Evolutionary conservation across 371 early-diverging fungal genomes (phyloP), one percentile per base, ranked within the genome.

Genomic region (Mortierella sp.): DNA sequence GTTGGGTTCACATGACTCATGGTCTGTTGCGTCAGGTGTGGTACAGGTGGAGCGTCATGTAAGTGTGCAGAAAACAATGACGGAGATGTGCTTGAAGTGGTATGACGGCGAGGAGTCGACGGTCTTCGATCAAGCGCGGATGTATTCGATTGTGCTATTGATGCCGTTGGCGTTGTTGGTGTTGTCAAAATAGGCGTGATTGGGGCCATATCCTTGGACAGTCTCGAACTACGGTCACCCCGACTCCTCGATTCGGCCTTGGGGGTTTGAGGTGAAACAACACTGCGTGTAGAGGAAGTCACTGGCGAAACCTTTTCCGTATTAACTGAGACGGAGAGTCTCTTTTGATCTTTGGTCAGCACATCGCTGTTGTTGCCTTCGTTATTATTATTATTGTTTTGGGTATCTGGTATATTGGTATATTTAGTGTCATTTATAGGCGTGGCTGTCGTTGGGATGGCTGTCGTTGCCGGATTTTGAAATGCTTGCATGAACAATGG

Each of bases 1-100:
- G 82, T 67, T 16, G 82, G 76, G 52, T 76, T 81, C 33, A 67
- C 63, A 13, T 59, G 45, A 50, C 75, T 71, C 75, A 50, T 75
- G 15, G 67, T 45, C 24, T 58, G 68, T n/a, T 40, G 69, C 13
- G 64, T 40, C 33, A 61, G 22, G 21, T 21, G 63, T 38, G 73
- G 66, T 13, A 69, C 55, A 57, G 71, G 60, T 7, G 67, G 67
- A 11, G 69, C 38, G 10, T 21, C 33, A 10, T 59, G 36, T 41
- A 38, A 24, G 38, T 52, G 65, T 11, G 58, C 1, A 24, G 58
- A 36, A 43, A 67, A 43, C 53, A 70, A 67, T 38, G 55, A 41
- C 22, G 60, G 62, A 13, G 70, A 53, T 21, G 64, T 52, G 58
- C 58, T 69, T 8, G 80, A 74, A 21, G 80, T 74, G 21, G 80